Percentiles rank a stretch among this genome's conserved stretches.
Conservation (phyloP, 192 early-diverging fungal genomes). For the Entomortierella chlamydospora region DNA sequence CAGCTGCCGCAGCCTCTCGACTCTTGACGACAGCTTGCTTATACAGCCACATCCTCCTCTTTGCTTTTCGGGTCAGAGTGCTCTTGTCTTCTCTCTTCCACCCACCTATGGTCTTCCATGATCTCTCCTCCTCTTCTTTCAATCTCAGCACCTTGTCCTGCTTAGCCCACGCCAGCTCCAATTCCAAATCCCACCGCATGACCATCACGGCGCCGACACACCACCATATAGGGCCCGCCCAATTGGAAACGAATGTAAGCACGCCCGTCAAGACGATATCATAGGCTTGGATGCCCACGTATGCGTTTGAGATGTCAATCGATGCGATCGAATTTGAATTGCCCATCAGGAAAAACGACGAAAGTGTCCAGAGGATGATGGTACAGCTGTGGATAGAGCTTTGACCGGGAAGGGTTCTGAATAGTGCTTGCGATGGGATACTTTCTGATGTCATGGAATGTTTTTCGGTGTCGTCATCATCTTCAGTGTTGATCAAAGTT, state of each 20-base stretch:
- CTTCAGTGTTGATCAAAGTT: neutral
- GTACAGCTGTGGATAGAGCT: slow-evolving; percentile 47
- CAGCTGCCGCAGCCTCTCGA: neutral
- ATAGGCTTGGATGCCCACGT: slow-evolving; percentile 78
- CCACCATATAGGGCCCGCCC: slow-evolving; percentile 81
- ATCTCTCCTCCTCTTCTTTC: slow-evolving; percentile 7
- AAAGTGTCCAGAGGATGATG: slow-evolving; percentile 59
- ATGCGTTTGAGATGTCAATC: slow-evolving; percentile 81
- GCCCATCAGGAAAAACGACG: slow-evolving; percentile 76
- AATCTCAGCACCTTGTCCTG: neutral
- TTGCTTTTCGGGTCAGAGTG: slow-evolving; percentile 18
- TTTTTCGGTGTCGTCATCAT: neutral
- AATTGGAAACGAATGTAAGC: slow-evolving; percentile 77
- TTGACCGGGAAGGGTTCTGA: slow-evolving; percentile 28
- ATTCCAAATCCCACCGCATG: slow-evolving; percentile 46
- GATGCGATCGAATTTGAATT: slow-evolving; percentile 85
- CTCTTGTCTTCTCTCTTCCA: slow-evolving; percentile 29
- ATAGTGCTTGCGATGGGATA: neutral
- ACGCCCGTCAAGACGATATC: slow-evolving; percentile 68
- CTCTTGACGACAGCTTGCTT: slow-evolving; percentile 17
- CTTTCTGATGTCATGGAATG: neutral
- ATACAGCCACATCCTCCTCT: slow-evolving; percentile 13
- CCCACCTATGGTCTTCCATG: slow-evolving; percentile 15
- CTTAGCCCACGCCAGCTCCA: slow-evolving; percentile 23
- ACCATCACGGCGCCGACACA: slow-evolving; percentile 53